phyloP scores from a whole-genome alignment of 2,329 filamentous ascomycete species.

The Kalaharituber pfeilii region DNA sequence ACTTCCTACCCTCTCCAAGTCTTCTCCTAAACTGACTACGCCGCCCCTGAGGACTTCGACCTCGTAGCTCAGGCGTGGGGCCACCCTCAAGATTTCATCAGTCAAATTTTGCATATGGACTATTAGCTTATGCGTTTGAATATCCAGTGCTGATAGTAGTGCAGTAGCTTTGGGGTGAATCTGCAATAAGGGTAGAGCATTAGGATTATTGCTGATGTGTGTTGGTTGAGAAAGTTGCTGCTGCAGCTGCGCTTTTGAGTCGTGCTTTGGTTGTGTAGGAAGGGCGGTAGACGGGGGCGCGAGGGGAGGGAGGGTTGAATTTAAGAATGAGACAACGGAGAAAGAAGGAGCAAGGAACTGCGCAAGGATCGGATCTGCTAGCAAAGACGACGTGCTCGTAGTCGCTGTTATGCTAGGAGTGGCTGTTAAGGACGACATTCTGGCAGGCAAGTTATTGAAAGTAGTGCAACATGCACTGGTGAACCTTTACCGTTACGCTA shows the following conservation, averaged over 20 bases:
- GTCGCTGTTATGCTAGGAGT: no score
- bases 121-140: slow-evolving; percentile 69
- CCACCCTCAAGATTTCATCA: slow-evolving; percentile 82
- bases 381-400: slow-evolving; percentile 36
- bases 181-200: slow-evolving; percentile 48
- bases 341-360: slow-evolving; percentile 63
- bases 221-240: slow-evolving; percentile 15
- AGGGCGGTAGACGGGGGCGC: slow-evolving; percentile 31
- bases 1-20: neutral
- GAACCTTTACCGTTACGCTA: neutral
- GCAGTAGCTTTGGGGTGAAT: slow-evolving; percentile 66
- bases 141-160: slow-evolving; percentile 71
- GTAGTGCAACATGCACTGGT: neutral
- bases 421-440: neutral
- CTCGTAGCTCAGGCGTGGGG: slow-evolving; percentile 77
- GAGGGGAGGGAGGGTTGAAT: slow-evolving; percentile 55
- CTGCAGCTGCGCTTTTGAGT: slow-evolving; percentile 18
- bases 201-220: slow-evolving; percentile 15
- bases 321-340: slow-evolving; percentile 72
- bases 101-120: slow-evolving; percentile 72
- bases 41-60: slow-evolving; percentile 22
- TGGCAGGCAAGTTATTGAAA: neutral
- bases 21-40: slow-evolving; percentile 3
- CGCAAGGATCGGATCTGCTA: slow-evolving; percentile 53
- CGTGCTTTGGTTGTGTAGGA: slow-evolving; percentile 30